Evolutionary conservation across 169 alveolate genomes (phyloP).

Genomic region (Plasmodium cynomolgi): DNA sequence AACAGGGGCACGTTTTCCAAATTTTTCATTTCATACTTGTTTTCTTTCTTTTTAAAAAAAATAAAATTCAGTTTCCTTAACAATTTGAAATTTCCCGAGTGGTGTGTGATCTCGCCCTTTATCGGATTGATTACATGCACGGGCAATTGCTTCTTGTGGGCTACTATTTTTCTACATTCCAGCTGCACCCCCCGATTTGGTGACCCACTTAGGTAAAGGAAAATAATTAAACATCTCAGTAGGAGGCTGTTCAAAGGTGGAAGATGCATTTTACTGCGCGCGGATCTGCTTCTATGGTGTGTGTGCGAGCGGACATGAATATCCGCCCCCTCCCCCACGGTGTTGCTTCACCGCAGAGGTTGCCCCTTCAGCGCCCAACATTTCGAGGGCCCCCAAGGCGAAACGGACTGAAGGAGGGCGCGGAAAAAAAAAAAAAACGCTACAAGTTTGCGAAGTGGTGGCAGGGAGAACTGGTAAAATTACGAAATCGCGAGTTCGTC

Average conservation of each 20-base stretch:
- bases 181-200: not conserved
- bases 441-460: not conserved
- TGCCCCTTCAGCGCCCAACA: not conserved
- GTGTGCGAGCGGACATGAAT: not conserved
- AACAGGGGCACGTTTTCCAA: slow-evolving; percentile 61
- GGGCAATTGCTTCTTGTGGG: not conserved
- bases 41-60: slow-evolving; percentile 26
- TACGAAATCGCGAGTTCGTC: not conserved
- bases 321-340: not conserved
- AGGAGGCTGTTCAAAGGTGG: not conserved
- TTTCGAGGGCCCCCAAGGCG: slow-evolving; percentile 2
- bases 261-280: slow-evolving; percentile 16
- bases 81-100: slow-evolving; percentile 1
- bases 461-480: not conserved
- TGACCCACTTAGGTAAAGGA: not conserved
- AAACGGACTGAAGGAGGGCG: not conserved
- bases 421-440: not conserved
- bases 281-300: not conserved
- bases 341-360: not conserved
- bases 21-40: slow-evolving; percentile 61
- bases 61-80: slow-evolving; percentile 40
- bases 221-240: not conserved
- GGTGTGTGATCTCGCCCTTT: not conserved
- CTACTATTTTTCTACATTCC: slow-evolving; percentile 7
- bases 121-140: slow-evolving; percentile 32